A percentile compares a stretch with the other conserved stretches of the same genome.
These are phyloP conservation scores for Blepharisma stoltei DNA, from an alignment of 73 alveolate species.

Conservation along the genomic window DNA sequence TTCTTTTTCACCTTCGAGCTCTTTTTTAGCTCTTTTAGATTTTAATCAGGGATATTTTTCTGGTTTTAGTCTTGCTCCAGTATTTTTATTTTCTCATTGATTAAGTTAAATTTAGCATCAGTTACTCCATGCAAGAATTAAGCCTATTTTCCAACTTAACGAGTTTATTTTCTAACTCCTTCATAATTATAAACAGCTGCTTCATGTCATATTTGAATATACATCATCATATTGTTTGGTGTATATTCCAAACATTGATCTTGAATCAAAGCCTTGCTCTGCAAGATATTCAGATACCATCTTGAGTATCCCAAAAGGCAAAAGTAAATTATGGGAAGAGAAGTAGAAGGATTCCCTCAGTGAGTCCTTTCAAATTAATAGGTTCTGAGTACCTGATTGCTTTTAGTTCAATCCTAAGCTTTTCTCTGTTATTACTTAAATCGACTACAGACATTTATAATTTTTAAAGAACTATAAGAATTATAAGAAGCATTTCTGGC, in stretches of 20 bases:
- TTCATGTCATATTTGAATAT: not conserved
- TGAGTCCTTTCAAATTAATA: slow-evolving; percentile 22
- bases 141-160: not conserved
- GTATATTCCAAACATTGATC: not conserved
- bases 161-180: not conserved
- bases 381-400: slow-evolving; percentile 41
- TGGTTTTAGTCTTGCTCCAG: not conserved
- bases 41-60: not conserved
- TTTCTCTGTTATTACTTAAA: slow-evolving; percentile 34
- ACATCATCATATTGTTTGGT: not conserved
- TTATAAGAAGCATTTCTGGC: too few species aligned
- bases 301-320: slow-evolving; percentile 43
- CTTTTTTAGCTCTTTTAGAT: too few species aligned
- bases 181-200: not conserved
- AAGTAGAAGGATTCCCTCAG: slow-evolving; percentile 46
- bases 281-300: slow-evolving; percentile 34
- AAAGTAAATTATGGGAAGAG: slow-evolving; percentile 54
- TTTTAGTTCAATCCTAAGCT: slow-evolving; percentile 40
- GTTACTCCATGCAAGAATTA: not conserved
- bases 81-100: not conserved
- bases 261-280: slow-evolving; percentile 52
- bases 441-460: slow-evolving; percentile 40
- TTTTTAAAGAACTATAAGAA: too few species aligned
- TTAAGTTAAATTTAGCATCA: not conserved
- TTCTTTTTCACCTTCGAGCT: too few species aligned